phyloP scores from a whole-genome alignment of 1,139 yeast genomes.

The Ogataea hybrid region DNA sequence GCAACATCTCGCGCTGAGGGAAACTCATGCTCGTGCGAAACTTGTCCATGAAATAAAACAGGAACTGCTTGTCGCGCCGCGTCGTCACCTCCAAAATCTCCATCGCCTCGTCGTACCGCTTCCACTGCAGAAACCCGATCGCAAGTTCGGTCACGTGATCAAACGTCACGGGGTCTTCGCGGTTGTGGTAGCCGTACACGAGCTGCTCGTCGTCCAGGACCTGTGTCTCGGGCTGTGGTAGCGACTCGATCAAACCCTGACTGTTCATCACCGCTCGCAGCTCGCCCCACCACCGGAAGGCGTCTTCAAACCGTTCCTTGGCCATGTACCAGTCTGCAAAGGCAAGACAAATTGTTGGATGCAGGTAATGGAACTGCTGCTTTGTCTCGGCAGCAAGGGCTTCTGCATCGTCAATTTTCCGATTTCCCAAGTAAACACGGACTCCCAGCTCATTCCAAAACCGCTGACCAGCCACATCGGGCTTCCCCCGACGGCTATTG shows the following conservation, averaged over 20 bases:
- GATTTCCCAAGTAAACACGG: slow-evolving; percentile 21
- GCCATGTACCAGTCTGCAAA: slow-evolving; percentile 22
- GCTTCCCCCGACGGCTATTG: slow-evolving; percentile 26
- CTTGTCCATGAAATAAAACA: slow-evolving; percentile 19
- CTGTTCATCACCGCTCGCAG: slow-evolving; percentile 24
- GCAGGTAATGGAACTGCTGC: slow-evolving; percentile 24
- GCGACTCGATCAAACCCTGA: slow-evolving; percentile 22
- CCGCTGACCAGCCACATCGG: slow-evolving; percentile 30
- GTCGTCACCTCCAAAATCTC: slow-evolving; percentile 20
- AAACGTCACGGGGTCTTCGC: slow-evolving; percentile 28
- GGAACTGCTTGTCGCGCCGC: slow-evolving; percentile 22
- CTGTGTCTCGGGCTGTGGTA: slow-evolving; percentile 22
- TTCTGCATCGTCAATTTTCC: slow-evolving; percentile 23
- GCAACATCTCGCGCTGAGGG: slow-evolving; percentile 26
- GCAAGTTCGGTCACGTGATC: slow-evolving; percentile 21
- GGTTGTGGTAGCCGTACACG: slow-evolving; percentile 29
- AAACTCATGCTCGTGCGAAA: slow-evolving; percentile 16
- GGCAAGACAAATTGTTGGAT: slow-evolving; percentile 23
- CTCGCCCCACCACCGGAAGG: slow-evolving; percentile 29
- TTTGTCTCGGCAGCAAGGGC: slow-evolving; percentile 21
- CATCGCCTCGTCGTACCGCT: slow-evolving; percentile 21
- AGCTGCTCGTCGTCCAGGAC: slow-evolving; percentile 19
- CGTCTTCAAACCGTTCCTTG: slow-evolving; percentile 18
- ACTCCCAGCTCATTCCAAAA: slow-evolving; percentile 35
- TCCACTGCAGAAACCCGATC: slow-evolving; percentile 21